Evolutionary conservation across 208 protist genomes (phyloP).

Genomic region (Leishmania guyanensis): DNA sequence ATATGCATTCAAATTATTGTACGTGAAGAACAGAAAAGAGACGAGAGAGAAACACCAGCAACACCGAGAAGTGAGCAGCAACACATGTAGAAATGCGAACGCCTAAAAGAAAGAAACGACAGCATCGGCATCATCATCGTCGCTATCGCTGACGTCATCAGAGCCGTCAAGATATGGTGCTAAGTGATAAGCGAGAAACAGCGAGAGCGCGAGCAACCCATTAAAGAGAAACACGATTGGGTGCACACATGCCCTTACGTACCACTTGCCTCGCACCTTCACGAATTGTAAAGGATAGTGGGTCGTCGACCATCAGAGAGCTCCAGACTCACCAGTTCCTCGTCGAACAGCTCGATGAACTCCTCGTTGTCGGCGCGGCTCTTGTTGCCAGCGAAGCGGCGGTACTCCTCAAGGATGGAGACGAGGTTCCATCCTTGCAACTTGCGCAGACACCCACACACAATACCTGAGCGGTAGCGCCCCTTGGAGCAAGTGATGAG

Average conservation of each 20-base stretch:
- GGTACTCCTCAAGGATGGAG: slow-evolving; percentile 98
- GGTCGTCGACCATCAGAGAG: slow-evolving; percentile 52
- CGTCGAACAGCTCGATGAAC: slow-evolving; percentile 99
- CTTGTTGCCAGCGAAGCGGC: slow-evolving; percentile 93
- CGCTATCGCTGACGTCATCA: background rate
- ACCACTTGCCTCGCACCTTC: background rate
- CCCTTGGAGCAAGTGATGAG: slow-evolving; percentile 97
- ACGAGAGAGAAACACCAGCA: background rate
- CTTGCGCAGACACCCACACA: slow-evolving; percentile 98
- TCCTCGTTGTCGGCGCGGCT: slow-evolving; percentile 97
- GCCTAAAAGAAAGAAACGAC: background rate
- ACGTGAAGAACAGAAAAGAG: background rate
- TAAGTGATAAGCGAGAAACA: background rate
- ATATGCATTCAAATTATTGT: background rate
- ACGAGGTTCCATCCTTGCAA: slow-evolving; percentile 98
- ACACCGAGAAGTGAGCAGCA: background rate
- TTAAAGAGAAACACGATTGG: too few relatives aligned
- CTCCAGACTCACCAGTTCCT: slow-evolving; percentile 94
- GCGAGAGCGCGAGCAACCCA: background rate
- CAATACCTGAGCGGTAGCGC: slow-evolving; percentile 96
- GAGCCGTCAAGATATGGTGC: background rate
- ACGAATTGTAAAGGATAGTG: slow-evolving; percentile 68
- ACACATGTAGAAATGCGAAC: background rate
- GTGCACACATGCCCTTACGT: background rate
- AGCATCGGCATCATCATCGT: background rate